These are phyloP conservation scores for Rutstroemia sydowiana DNA, from an alignment of 2,329 filamentous ascomycete species.

Conservation along the genomic window DNA sequence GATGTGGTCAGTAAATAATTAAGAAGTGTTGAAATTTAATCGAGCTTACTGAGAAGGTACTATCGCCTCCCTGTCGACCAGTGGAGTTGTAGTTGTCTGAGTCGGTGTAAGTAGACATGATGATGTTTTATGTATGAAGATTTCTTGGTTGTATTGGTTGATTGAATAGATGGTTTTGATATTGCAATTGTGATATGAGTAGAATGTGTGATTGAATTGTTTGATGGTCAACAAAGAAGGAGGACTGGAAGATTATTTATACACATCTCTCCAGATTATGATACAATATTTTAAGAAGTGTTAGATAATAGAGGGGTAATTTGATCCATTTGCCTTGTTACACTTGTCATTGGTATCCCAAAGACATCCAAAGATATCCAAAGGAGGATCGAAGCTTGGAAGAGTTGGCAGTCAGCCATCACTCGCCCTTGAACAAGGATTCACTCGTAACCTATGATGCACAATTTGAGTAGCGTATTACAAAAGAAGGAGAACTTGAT, in stretches of 20 bases:
- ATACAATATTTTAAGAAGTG: conserved; percentile 9
- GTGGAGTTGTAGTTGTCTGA: conserved; percentile 9
- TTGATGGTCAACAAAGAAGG: not conserved
- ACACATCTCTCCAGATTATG: not conserved
- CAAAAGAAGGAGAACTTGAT: too few species aligned
- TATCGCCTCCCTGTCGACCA: conserved; percentile 2
- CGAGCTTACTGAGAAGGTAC: not conserved
- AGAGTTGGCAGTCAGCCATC: not conserved
- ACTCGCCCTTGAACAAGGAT: conserved; percentile 1
- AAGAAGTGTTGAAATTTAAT: not conserved
- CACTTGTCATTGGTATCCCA: not conserved
- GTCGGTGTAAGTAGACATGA: conserved; percentile 30
- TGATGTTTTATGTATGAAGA: conserved; percentile 10
- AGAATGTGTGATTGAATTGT: not conserved
- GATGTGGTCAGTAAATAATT: not conserved
- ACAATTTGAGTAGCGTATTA: too few species aligned
- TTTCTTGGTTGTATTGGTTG: not conserved
- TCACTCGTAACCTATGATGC: too few species aligned
- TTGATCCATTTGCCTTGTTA: not conserved
- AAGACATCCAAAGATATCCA: not conserved
- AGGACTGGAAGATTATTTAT: not conserved
- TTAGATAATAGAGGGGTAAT: not conserved
- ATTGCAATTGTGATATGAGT: too few species aligned
- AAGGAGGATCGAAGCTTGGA: conserved; percentile 3
- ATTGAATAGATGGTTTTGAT: not conserved